Conservation (phyloP, 169 alveolate genomes). For the Eimeria necatrix region DNA sequence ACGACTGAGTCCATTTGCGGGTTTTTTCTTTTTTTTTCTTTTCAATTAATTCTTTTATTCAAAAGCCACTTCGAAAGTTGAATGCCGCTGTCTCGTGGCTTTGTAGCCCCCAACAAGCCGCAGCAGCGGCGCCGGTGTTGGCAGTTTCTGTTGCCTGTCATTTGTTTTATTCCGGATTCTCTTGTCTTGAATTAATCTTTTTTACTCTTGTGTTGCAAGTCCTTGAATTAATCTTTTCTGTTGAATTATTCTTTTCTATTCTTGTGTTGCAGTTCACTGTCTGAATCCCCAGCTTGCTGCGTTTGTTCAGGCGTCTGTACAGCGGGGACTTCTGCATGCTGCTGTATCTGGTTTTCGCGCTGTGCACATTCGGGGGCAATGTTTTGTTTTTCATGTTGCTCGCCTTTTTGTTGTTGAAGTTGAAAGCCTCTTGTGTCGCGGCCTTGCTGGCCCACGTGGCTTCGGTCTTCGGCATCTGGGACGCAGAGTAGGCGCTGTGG, state of each 20-base stretch:
- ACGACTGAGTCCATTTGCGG: background rate
- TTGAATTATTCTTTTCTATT: too few species aligned
- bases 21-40: background rate
- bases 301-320: conserved; percentile 38
- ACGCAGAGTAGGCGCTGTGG: background rate
- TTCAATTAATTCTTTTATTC: too few species aligned
- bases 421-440: conserved; percentile 41
- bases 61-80: too few species aligned
- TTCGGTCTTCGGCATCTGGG: conserved; percentile 47
- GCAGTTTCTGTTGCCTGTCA: too few species aligned
- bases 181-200: too few species aligned
- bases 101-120: background rate
- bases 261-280: too few species aligned
- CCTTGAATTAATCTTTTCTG: too few species aligned
- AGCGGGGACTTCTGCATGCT: conserved; percentile 65
- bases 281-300: background rate
- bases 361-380: conserved; percentile 41
- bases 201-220: too few species aligned
- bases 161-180: too few species aligned
- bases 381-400: background rate
- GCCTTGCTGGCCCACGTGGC: conserved; percentile 27
- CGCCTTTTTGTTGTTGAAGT: conserved; percentile 19
- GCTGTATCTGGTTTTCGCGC: conserved; percentile 24
- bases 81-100: background rate
- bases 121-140: too few species aligned